These are phyloP conservation scores for Aureobasidium subglaciale DNA, from an alignment of 2,329 filamentous ascomycete species.

Conservation along the genomic window DNA sequence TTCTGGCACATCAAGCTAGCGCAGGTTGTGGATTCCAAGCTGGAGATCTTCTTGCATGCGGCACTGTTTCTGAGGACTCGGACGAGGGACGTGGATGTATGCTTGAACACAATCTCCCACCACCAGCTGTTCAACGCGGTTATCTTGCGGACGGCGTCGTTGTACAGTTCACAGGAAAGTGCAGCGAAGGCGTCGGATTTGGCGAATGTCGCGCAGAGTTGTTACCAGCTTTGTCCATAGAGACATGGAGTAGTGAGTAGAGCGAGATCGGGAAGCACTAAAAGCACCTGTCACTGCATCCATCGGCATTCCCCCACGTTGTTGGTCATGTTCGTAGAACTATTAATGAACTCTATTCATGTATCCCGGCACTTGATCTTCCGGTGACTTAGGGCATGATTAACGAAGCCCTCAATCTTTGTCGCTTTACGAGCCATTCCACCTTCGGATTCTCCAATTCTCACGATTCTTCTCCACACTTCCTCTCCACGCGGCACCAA, in stretches of 20 bases:
- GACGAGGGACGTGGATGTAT: constrained; percentile 36
- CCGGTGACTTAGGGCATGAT: neutral
- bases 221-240: constrained; percentile 21
- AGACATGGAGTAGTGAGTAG: constrained; percentile 13
- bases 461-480: neutral
- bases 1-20: constrained; percentile 37
- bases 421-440: neutral
- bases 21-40: constrained; percentile 36
- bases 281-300: neutral
- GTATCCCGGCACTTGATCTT: neutral
- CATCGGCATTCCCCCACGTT: too few species aligned
- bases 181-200: constrained; percentile 34
- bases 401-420: neutral
- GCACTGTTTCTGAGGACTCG: constrained; percentile 36
- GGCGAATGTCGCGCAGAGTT: constrained; percentile 35
- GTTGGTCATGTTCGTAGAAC: neutral
- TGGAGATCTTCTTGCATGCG: constrained; percentile 39
- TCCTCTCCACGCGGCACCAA: neutral
- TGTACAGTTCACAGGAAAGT: constrained; percentile 31
- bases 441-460: neutral
- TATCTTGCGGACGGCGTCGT: constrained; percentile 39
- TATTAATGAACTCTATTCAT: neutral
- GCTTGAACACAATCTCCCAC: constrained; percentile 35
- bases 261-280: neutral
- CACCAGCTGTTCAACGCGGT: constrained; percentile 28